These are phyloP conservation scores for Cnidoscolus chayamansa DNA, from an alignment of 441 rosid genomes.

Conservation along the genomic window DNA sequence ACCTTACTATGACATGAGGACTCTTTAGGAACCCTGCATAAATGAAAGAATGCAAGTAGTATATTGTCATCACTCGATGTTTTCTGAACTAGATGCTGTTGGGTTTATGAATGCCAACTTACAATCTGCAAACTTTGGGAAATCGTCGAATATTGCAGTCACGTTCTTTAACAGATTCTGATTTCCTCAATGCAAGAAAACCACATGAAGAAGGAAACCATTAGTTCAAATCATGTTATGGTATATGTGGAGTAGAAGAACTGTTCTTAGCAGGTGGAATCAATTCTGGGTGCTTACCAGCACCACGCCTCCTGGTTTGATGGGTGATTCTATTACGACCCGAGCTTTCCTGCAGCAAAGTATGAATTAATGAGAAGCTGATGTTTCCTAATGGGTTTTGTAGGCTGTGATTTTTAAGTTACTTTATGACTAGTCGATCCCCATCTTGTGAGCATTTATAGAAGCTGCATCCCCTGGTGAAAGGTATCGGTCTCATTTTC, in stretches of 20 bases:
- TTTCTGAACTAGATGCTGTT: slow-evolving; percentile 3
- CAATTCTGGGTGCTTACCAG: slow-evolving; percentile 41
- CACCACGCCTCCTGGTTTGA: slow-evolving; percentile 62
- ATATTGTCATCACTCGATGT: slow-evolving; percentile 2
- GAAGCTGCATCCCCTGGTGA: slow-evolving; percentile 55
- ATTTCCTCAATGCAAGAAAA: not conserved
- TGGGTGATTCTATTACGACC: slow-evolving; percentile 61
- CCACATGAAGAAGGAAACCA: not conserved
- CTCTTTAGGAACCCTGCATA: slow-evolving; percentile 67
- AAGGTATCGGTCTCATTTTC: slow-evolving; percentile 54
- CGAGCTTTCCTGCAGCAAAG: slow-evolving; percentile 56
- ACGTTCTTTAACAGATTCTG: slow-evolving; percentile 56
- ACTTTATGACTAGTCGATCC: slow-evolving; percentile 32
- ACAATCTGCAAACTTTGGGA: slow-evolving; percentile 64
- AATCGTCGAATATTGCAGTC: slow-evolving; percentile 54
- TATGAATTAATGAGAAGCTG: too few relatives aligned
- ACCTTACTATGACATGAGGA: slow-evolving; percentile 41
- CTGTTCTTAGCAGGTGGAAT: not conserved
- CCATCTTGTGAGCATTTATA: slow-evolving; percentile 48
- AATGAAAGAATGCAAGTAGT: not conserved
- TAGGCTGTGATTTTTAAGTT: not conserved
- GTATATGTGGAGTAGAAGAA: not conserved
- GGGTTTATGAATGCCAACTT: slow-evolving; percentile 20
- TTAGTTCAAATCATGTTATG: not conserved
- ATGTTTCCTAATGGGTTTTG: not conserved